Conservation (phyloP, 768 basidiomycete genomes). For the Trametes cubensis region DNA sequence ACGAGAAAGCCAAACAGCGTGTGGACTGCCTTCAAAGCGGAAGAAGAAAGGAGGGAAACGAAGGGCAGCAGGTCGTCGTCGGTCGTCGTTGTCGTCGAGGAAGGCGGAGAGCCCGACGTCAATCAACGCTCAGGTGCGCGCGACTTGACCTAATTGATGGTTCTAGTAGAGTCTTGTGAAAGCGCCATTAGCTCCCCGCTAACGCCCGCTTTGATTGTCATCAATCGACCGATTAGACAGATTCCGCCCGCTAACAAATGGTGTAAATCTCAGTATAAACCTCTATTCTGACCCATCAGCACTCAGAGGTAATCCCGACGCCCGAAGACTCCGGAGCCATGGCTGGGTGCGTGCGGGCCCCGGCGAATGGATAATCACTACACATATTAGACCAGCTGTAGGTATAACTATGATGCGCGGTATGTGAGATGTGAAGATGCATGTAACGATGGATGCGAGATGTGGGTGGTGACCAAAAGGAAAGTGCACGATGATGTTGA, state of each 20-base stretch:
- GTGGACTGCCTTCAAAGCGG: conserved; percentile 24
- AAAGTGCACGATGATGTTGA: conserved; percentile 16
- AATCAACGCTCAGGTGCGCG: conserved; percentile 12
- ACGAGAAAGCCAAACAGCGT: conserved; percentile 23
- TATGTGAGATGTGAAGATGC: conserved; percentile 17
- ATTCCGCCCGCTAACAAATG: no score
- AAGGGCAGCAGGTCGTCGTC: conserved; percentile 27
- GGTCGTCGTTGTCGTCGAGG: conserved; percentile 15
- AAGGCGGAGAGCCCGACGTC: conserved; percentile 16
- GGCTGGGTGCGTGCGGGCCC: no score
- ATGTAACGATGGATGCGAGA: conserved; percentile 10
- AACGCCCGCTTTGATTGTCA: not conserved
- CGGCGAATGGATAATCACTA: conserved; percentile 9
- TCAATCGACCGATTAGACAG: no score
- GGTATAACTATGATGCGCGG: conserved; percentile 21
- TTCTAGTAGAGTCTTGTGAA: not conserved
- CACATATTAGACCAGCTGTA: conserved; percentile 24
- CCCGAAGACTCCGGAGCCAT: no score
- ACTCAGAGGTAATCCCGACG: not conserved
- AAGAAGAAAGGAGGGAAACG: conserved; percentile 26
- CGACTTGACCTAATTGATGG: conserved; percentile 2
- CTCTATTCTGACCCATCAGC: not conserved
- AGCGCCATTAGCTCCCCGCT: not conserved
- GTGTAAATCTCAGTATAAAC: not conserved
- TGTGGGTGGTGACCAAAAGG: conserved; percentile 17